These are phyloP conservation scores for Globisporangium acanthophoron DNA, from an alignment of 352 stramenopile genomes.

Conservation along the genomic window DNA sequence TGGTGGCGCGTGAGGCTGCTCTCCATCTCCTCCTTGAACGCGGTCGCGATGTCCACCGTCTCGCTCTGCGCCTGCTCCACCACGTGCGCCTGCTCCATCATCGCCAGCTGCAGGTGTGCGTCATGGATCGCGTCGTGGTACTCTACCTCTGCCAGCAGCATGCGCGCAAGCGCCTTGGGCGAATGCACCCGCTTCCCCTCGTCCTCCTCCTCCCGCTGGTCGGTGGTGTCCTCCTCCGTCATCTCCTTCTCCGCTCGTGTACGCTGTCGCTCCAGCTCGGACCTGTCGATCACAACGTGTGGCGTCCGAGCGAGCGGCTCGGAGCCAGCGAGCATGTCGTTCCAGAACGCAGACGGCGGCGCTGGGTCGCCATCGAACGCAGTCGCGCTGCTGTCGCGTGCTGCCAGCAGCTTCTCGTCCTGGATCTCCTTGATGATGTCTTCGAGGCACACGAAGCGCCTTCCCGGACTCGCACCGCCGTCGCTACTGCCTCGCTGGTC, in stretches of 20 bases:
- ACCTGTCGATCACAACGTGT: conserved; percentile 8
- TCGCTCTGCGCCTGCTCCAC: conserved; percentile 50
- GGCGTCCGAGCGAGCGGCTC: background rate
- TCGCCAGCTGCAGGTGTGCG: conserved; percentile 46
- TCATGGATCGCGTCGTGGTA: conserved; percentile 65
- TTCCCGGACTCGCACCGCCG: background rate
- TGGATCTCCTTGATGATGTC: conserved; percentile 46
- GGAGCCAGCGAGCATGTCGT: conserved; percentile 13
- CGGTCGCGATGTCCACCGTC: conserved; percentile 40
- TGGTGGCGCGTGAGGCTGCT: conserved; percentile 35
- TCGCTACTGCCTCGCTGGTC: background rate
- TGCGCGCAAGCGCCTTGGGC: conserved; percentile 37
- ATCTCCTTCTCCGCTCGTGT: background rate
- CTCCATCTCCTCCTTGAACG: conserved; percentile 71
- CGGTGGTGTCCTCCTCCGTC: conserved; percentile 2
- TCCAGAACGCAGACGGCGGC: background rate
- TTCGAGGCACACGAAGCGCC: conserved; percentile 19
- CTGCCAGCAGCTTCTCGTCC: conserved; percentile 14
- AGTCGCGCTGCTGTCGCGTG: background rate
- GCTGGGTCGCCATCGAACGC: background rate
- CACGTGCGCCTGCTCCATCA: conserved; percentile 52
- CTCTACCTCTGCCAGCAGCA: conserved; percentile 54
- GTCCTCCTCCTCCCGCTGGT: conserved; percentile 18
- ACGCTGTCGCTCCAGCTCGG: conserved; percentile 7
- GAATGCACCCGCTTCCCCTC: conserved; percentile 25